Base-by-base conservation (phyloP, 345 rosid species). In the sweet orange (Citrus sinensis) region DNA sequence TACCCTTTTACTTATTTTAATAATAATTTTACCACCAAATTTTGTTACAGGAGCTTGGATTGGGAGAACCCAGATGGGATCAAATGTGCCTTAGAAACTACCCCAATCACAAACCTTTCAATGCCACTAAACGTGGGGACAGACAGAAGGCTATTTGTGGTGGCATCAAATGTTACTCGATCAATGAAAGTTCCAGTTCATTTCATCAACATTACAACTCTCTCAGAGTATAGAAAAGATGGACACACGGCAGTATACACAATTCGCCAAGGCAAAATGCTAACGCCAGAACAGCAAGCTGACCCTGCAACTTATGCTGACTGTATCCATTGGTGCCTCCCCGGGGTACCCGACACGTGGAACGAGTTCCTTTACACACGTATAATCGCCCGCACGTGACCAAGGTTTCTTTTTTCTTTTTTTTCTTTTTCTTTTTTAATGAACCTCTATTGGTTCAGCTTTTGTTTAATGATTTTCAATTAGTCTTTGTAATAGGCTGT, bases 251-350 rank as follows among this genome's bases (percentile, higher is more conserved):
- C 97, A 1, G 90, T 93, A 49, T 27, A 95, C 76, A 93, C 98
- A 46, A 88, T 92, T 73, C 89, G 93, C 4, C 94, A 95, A 82
- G 98, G 98, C 79, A 92, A 93, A 78, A 84, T 89, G 85, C 80
- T 93, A 35, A 89, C 96, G 1, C 86, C 90, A 3, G 93, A 91
- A 56, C 98, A 95, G 72, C 79, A 90, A 81, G 96, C 93, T 8
- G 91, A 95, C 71, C 98, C 97, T 0, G 86, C 88, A 37, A 93
- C 89, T 1, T 95, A 87, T 10, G 99, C 99, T 1, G 99, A 95
- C 79, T 95, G 99, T 76, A 92, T 95, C 78, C 99, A 95, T 62
- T 95, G 99, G 99, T 95, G 99, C 74, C 93, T 95, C 35, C 99
- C 98, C 0, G 99, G 99, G 10, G 77, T 95, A 51, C 99, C 97